Evolutionary conservation across 2,329 filamentous ascomycete species (phyloP).

Genomic region (Colletotrichum sp.): DNA sequence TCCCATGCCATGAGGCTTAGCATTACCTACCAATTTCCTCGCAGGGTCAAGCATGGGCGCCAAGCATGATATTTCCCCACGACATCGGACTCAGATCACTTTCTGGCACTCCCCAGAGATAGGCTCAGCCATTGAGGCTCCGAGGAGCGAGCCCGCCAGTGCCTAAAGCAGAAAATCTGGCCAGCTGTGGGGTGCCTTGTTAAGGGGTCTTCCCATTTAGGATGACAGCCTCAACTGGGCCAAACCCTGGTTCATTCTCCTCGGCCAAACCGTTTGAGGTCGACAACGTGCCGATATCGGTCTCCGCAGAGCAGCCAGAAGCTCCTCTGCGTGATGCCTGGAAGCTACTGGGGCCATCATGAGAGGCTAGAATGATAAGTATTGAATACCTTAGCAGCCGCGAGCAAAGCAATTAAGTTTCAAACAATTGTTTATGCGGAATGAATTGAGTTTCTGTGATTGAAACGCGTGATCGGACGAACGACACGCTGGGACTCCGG

Average conservation of each 20-base stretch:
- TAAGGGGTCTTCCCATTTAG: neutral
- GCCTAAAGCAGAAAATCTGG: neutral
- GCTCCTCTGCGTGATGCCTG: neutral
- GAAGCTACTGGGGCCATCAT: neutral
- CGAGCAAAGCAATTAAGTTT: neutral
- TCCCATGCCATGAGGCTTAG: neutral
- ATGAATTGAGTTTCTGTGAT: neutral
- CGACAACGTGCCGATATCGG: neutral
- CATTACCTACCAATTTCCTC: neutral
- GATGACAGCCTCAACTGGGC: neutral
- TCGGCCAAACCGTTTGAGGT: neutral
- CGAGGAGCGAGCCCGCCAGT: neutral
- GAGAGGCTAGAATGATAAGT: neutral
- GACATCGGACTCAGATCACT: neutral
- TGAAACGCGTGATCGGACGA: neutral
- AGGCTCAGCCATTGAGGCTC: neutral
- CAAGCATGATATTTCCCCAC: neutral
- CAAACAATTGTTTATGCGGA: neutral
- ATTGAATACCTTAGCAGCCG: neutral
- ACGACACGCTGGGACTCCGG: neutral
- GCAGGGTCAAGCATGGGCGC: neutral
- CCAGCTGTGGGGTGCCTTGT: neutral
- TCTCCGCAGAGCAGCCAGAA: neutral
- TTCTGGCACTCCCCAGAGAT: neutral
- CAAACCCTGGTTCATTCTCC: neutral